Base-by-base conservation (phyloP, 495 filamentous ascomycete species). In the Entonaema liquescens region DNA sequence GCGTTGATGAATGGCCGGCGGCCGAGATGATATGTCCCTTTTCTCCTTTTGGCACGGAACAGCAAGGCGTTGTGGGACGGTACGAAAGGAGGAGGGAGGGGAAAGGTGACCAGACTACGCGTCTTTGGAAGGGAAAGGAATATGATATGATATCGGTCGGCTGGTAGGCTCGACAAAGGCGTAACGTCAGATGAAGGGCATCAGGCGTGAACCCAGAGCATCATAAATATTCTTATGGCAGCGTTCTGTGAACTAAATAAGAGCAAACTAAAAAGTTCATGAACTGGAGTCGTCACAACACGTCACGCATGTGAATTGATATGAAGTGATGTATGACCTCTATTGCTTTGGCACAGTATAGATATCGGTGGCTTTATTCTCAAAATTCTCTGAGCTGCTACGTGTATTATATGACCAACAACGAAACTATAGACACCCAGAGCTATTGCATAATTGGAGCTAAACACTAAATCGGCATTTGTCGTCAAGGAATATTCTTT, bases 11-110 rank as follows among this genome's bases (percentile, higher is more conserved):
- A 9, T 44, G 5, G 62, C 56, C 35, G 49, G 54, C 28, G 38
- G 62, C 19, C 29, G 62, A 21, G 50, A 29, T 8, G 42, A 21
- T 40, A 15, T 42, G 42, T 50, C 25, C 42, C 52, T 44, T 52
- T 21, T 58, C 17, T 53, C n/a, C 17, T 33, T 65, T 42, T 66
- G 54, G 59, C 31, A 62, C n/a, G 52, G 52, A 50, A 52, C n/a
- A 69, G 70, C 70, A 65, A 66, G 70, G 70, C 70, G 70, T 73
- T 73, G 62, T 15, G 23, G 58, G 65, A 53, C 17, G 49, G 44
- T n/a, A 42, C 11, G 5, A 58, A 26, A 33, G n/a, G 29, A 33
- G 53, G 53, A 19, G n/a, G 29, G 29, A 29, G 53, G 5, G 53
- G n/a, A 29, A 29, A 11, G 25, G 50, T 29, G 5, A 26, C 2